Evolutionary conservation across 1,139 yeast genomes (phyloP).

Genomic region (Diutina neorugosa): DNA sequence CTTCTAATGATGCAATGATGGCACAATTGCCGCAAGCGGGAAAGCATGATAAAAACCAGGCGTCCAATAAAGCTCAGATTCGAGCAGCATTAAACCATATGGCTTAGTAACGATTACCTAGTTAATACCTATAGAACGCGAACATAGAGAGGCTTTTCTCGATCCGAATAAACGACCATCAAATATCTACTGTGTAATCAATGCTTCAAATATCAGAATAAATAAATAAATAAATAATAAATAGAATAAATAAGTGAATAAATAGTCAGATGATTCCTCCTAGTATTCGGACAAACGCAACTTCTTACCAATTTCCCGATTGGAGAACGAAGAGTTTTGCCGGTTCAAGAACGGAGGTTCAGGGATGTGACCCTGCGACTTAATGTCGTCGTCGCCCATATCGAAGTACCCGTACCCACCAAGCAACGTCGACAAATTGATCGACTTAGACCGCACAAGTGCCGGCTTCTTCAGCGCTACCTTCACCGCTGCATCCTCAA

Average conservation of each 20-base stretch:
- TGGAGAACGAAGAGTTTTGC: conserved; percentile 34
- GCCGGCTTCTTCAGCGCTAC: background rate
- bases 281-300: conserved; percentile 62
- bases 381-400: conserved; percentile 57
- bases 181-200: background rate
- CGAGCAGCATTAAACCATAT: conserved; percentile 28
- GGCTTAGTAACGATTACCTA: background rate
- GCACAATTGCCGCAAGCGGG: conserved; percentile 23
- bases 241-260: background rate
- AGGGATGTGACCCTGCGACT: conserved; percentile 61
- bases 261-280: background rate
- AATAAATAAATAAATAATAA: background rate
- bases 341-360: conserved; percentile 45
- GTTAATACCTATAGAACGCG: background rate
- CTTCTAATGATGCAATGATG: conserved; percentile 15
- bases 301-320: conserved; percentile 60
- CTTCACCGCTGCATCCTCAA: background rate
- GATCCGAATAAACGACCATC: background rate
- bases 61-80: conserved; percentile 25
- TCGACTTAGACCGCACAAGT: conserved; percentile 4
- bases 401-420: conserved; percentile 79
- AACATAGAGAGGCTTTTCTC: background rate
- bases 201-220: background rate
- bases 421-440: conserved; percentile 32
- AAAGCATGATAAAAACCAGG: conserved; percentile 18